phyloP scores from a whole-genome alignment of 2,329 filamentous ascomycete genomes.

The Teratosphaeriaceae sp. region DNA sequence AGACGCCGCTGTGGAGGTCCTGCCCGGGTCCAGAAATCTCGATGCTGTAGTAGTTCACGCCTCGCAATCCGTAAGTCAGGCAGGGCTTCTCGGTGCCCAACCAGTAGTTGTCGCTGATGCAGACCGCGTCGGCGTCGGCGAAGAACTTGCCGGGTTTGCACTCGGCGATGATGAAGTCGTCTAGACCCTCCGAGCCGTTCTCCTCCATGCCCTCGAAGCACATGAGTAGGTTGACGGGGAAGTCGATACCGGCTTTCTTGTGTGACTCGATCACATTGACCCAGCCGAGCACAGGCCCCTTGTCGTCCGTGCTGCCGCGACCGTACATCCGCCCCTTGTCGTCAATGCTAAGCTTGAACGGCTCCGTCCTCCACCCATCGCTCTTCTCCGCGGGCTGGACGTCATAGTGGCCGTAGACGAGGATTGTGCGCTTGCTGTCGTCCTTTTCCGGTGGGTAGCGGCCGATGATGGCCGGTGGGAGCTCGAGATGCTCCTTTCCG shows the following conservation, averaged over 20 bases:
- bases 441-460: conserved; percentile 74
- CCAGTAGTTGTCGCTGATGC: conserved; percentile 99
- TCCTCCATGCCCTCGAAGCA: conserved; percentile 99
- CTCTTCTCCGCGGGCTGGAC: conserved; percentile 90
- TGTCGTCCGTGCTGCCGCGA: conserved; percentile 93
- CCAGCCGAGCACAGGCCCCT: conserved; percentile 96
- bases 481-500: conserved; percentile 79
- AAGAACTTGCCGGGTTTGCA: conserved; percentile 75
- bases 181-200: conserved; percentile 92
- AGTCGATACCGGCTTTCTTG: conserved; percentile 86
- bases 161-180: conserved; percentile 88
- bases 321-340: conserved; percentile 94
- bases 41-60: conserved; percentile 96
- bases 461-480: conserved; percentile 86
- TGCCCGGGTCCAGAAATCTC: conserved; percentile 86
- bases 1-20: conserved; percentile 94
- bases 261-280: conserved; percentile 97
- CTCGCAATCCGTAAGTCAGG: conserved; percentile 91
- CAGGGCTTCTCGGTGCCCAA: conserved; percentile 98
- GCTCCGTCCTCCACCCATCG: conserved; percentile 94
- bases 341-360: conserved; percentile 81
- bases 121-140: conserved; percentile 90
- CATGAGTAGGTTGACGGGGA: conserved; percentile 97
- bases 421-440: conserved; percentile 85
- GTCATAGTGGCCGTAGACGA: conserved; percentile 98